A percentile compares a stretch with the other conserved stretches of the same genome.
Evolutionary conservation across 495 filamentous ascomycete species (phyloP).

Genomic region (Pyrenopolyporus hunteri): DNA sequence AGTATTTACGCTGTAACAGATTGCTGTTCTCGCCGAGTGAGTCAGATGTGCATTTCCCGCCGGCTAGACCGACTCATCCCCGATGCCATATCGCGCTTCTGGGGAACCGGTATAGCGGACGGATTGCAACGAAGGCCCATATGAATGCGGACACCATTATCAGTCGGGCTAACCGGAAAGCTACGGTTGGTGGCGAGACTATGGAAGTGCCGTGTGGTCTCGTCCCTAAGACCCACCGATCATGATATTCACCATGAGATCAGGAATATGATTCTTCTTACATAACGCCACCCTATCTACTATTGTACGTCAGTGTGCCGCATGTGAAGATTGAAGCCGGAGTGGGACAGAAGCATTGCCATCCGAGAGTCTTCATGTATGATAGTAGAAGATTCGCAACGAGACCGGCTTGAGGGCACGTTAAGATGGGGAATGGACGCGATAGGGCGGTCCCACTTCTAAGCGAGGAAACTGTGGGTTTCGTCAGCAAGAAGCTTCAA

Average conservation of each 20-base stretch:
- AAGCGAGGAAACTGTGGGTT: slow-evolving; percentile 4
- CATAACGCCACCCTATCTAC: not conserved
- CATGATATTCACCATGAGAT: not conserved
- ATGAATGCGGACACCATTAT: not conserved
- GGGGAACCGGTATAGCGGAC: not conserved
- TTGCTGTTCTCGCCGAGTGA: not conserved
- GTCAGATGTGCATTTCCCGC: not conserved
- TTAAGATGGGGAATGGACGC: slow-evolving; percentile 15
- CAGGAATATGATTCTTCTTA: not conserved
- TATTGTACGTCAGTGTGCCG: not conserved
- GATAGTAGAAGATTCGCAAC: not conserved
- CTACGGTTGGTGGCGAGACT: not conserved
- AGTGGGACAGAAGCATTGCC: slow-evolving; percentile 3
- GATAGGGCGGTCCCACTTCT: slow-evolving; percentile 6
- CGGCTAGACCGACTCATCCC: not conserved
- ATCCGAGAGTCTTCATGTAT: not conserved
- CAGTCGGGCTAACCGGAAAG: not conserved
- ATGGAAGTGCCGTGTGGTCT: not conserved
- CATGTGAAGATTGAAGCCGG: not conserved
- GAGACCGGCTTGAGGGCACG: not conserved
- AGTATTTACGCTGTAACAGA: not conserved
- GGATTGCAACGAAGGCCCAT: not conserved
- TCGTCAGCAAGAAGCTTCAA: not conserved
- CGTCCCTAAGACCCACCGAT: not conserved
- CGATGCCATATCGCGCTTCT: not conserved